phyloP scores from a whole-genome alignment of 371 early-diverging fungal species.

The Coemansia sp. region DNA sequence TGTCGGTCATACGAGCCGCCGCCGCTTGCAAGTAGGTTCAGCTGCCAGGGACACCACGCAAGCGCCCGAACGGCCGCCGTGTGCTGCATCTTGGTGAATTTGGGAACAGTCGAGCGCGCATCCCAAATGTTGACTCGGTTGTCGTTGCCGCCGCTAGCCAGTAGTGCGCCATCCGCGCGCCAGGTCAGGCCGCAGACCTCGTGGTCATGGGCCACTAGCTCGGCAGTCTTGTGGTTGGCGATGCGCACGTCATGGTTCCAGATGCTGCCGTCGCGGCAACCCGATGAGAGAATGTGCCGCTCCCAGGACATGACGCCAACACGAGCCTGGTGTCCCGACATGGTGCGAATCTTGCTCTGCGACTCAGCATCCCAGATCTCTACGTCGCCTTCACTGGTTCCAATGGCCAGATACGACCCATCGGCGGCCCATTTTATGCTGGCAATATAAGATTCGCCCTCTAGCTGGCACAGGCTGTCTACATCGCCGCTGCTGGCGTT shows the following conservation, averaged over 20 bases:
- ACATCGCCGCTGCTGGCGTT: conserved; percentile 84
- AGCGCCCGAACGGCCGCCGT: conserved; percentile 93
- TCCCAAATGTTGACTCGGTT: conserved; percentile 96
- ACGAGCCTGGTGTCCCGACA: conserved; percentile 71
- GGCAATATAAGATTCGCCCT: conserved; percentile 60
- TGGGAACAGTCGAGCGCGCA: conserved; percentile 65
- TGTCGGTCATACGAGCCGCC: conserved; percentile 94
- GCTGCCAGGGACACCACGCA: conserved; percentile 99
- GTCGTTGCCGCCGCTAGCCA: conserved; percentile 99
- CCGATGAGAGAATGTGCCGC: conserved; percentile 78
- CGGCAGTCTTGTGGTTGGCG: conserved; percentile 69
- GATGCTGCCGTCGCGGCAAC: conserved; percentile 88
- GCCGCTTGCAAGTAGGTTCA: conserved; percentile 89
- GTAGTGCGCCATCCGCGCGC: conserved; percentile 78
- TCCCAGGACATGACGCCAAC: conserved; percentile 91
- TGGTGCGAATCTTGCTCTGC: conserved; percentile 66
- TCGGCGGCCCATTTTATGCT: conserved; percentile 79
- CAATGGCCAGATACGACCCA: conserved; percentile 84
- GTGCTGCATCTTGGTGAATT: conserved; percentile 73
- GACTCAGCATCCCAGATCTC: conserved; percentile 86
- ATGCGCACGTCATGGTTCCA: conserved; percentile 93
- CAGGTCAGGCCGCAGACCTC: conserved; percentile 97
- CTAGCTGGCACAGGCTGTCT: conserved; percentile 61
- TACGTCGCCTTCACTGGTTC: conserved; percentile 77
- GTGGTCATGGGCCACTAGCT: conserved; percentile 68